Evolutionary conservation across 2,329 filamentous ascomycete genomes (phyloP), one percentile per base, ranked within the genome.

Genomic region (Colletotrichum sp.): DNA sequence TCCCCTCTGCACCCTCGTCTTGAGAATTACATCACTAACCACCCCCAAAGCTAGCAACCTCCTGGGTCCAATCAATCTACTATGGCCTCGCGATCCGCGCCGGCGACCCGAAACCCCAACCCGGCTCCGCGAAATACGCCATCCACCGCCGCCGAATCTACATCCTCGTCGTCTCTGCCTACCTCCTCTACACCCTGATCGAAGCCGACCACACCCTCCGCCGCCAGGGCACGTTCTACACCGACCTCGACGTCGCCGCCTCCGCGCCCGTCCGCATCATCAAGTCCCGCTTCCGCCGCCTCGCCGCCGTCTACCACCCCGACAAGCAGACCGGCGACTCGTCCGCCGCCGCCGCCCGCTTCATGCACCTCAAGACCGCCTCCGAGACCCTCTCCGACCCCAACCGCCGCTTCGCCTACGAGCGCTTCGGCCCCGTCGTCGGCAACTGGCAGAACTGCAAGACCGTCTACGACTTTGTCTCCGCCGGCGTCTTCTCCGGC

Each of bases 171-270:
- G 93, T 98, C 66, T 88, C 93, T 65, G 86, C 91, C 76, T 99
- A 98, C 86, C 94, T 98, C 48, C 86, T 94, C 78, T 98, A 98
- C 88, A 98, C 96, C 62, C 92, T 98, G 80, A 97, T 96, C 87
- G 96, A 98, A 86, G 94, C 95, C 80, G 95, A 98, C 88, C 92
- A 94, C 87, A 92, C 95, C 77, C 89, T 98, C 32, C 93, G 92
- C 77, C 87, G 89, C 60, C 87, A 89, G 2, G 92, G 94, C 22
- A 93, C 95, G 84, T 98, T 94, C 87, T 98, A 98, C 86, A 88
- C 91, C 62, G 90, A 94, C 77, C 91, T 99, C 1, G 92, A 92
- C 43, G 90, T 98, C 1, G 88, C 93, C 15, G 88, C 93, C 48
- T 84, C 90, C 72, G 94, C 94, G 13, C 89, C 91, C 69, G 75